phyloP scores from a whole-genome alignment of 257 asterid species.

The Striga asiatica region DNA sequence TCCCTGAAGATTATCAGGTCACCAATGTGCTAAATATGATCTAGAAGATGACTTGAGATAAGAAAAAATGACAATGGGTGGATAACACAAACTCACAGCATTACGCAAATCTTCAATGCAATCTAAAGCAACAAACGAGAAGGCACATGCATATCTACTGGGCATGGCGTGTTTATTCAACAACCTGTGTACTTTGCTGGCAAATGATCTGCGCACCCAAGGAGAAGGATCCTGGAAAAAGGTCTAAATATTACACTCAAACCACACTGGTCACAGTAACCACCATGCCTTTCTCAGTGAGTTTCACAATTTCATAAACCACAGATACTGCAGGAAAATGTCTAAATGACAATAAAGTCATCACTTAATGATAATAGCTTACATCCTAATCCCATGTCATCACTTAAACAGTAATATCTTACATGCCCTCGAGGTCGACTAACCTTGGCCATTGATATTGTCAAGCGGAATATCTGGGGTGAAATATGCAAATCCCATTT shows the following conservation, averaged over 20 bases:
- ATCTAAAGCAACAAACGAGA: constrained; percentile 47
- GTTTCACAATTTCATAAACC: constrained; percentile 1
- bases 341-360: neutral
- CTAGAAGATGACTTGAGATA: constrained; percentile 11
- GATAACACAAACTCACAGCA: constrained; percentile 35
- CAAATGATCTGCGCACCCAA: constrained; percentile 42
- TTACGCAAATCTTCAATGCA: constrained; percentile 38
- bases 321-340: neutral
- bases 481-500: constrained; percentile 89
- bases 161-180: constrained; percentile 45
- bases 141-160: constrained; percentile 81
- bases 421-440: constrained; percentile 13
- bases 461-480: constrained; percentile 53
- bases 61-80: constrained; percentile 2
- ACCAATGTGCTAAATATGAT: constrained; percentile 10
- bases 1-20: constrained; percentile 29
- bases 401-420: neutral
- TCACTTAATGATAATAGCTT: too few relatives aligned
- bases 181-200: constrained; percentile 51
- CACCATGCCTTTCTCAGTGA: neutral
- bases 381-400: constrained; percentile 1
- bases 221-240: constrained; percentile 50
- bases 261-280: constrained; percentile 9
- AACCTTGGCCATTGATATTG: constrained; percentile 67
- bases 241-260: too few relatives aligned